Percentiles rank a stretch among this genome's conserved stretches.
Conservation (phyloP, 306 rosid genomes). For the Quercus rubra region DNA sequence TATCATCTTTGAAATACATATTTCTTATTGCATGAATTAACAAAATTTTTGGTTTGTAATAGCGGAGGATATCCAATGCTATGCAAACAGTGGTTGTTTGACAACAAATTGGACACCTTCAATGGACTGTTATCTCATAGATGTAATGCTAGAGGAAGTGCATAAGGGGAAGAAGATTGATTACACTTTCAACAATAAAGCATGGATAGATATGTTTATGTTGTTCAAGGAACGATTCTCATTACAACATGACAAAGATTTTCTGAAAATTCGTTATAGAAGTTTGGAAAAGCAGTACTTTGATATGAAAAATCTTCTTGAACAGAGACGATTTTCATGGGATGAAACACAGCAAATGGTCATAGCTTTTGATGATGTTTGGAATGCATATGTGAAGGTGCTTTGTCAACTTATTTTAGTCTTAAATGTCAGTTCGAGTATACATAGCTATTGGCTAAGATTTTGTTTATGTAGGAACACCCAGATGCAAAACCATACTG, state of each 20-base stretch:
- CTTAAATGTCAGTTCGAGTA: background rate
- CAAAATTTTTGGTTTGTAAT: too few species aligned
- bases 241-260: background rate
- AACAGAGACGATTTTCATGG: constrained; percentile 49
- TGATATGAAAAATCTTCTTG: constrained; percentile 39
- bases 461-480: constrained; percentile 40
- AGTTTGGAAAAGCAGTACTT: background rate
- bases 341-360: constrained; percentile 46
- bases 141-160: too few species aligned
- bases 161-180: constrained; percentile 34
- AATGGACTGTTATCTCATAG: too few species aligned
- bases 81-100: too few species aligned
- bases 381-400: constrained; percentile 56
- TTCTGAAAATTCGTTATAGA: background rate
- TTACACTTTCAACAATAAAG: constrained; percentile 23
- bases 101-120: too few species aligned
- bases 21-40: too few species aligned
- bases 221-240: background rate
- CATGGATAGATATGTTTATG: constrained; percentile 20
- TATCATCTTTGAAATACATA: too few species aligned
- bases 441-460: constrained; percentile 7
- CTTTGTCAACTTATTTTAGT: constrained; percentile 17
- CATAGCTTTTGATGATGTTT: constrained; percentile 41
- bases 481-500: constrained; percentile 43
- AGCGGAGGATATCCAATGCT: too few species aligned